A percentile compares a stretch with the other conserved stretches of the same genome.
Evolutionary conservation across 75 land plant genomes (phyloP).

Genomic region (Sequoia sempervirens): DNA sequence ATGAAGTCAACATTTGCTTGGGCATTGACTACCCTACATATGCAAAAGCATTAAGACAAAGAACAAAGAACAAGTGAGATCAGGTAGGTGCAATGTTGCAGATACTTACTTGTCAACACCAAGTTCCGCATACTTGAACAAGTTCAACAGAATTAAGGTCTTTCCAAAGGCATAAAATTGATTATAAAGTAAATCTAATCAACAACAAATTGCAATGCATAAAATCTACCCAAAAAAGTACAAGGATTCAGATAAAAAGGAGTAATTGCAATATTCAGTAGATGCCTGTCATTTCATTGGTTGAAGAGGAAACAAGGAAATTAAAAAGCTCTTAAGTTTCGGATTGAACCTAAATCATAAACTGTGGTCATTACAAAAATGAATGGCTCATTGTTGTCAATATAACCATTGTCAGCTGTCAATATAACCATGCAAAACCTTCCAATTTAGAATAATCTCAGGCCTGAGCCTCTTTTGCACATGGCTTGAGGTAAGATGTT

Average conservation of each 20-base stretch:
- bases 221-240: not conserved
- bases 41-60: conserved; percentile 10
- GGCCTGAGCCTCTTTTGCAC: too few relatives aligned
- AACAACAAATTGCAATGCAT: not conserved
- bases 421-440: not conserved
- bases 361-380: not conserved
- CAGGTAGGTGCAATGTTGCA: not conserved
- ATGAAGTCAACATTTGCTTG: not conserved
- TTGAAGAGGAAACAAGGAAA: not conserved
- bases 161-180: not conserved
- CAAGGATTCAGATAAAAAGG: not conserved
- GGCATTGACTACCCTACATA: not conserved
- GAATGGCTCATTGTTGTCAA: not conserved
- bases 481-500: not conserved
- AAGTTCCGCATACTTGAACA: conserved; percentile 98
- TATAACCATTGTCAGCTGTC: not conserved
- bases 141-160: conserved; percentile 28
- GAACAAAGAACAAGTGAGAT: not conserved
- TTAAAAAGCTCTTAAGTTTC: not conserved
- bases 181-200: not conserved
- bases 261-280: not conserved
- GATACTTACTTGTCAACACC: conserved; percentile 81
- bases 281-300: not conserved
- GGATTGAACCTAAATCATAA: conserved; percentile 1
- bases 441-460: not conserved